phyloP scores from a whole-genome alignment of 371 early-diverging fungal species.

The Mucor racemosus region DNA sequence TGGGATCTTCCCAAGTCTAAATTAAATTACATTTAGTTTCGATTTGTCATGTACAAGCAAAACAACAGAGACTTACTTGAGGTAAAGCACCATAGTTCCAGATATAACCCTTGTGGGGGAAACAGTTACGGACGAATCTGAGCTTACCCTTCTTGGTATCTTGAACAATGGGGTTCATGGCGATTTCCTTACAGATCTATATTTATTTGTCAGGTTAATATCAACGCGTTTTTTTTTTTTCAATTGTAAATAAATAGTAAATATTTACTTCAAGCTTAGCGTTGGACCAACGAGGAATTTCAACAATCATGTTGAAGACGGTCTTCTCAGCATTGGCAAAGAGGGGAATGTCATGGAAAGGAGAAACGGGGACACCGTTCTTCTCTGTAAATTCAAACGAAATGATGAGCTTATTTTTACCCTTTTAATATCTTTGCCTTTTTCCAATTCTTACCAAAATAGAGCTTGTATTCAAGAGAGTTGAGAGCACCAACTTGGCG shows the following conservation, averaged over 20 bases:
- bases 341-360: slow-evolving; percentile 95
- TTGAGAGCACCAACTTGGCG: slow-evolving; percentile 84
- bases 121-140: slow-evolving; percentile 91
- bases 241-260: not conserved
- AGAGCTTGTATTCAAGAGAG: slow-evolving; percentile 87
- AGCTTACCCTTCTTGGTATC: slow-evolving; percentile 95
- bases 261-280: slow-evolving; percentile 89
- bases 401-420: not conserved
- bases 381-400: slow-evolving; percentile 23
- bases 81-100: slow-evolving; percentile 98
- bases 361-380: slow-evolving; percentile 68
- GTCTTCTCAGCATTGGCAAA: slow-evolving; percentile 76
- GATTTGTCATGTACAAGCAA: not conserved
- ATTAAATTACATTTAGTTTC: not conserved
- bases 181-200: slow-evolving; percentile 79
- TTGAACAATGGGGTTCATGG: slow-evolving; percentile 94
- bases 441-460: slow-evolving; percentile 64
- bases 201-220: not conserved
- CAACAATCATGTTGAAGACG: slow-evolving; percentile 89
- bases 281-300: slow-evolving; percentile 95
- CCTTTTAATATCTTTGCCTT: not conserved
- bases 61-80: slow-evolving; percentile 39
- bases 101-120: slow-evolving; percentile 95
- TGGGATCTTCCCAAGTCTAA: slow-evolving; percentile 96
- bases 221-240: not conserved